phyloP scores from a whole-genome alignment of 208 protist genomes.

The Porcisia hertigi region DNA sequence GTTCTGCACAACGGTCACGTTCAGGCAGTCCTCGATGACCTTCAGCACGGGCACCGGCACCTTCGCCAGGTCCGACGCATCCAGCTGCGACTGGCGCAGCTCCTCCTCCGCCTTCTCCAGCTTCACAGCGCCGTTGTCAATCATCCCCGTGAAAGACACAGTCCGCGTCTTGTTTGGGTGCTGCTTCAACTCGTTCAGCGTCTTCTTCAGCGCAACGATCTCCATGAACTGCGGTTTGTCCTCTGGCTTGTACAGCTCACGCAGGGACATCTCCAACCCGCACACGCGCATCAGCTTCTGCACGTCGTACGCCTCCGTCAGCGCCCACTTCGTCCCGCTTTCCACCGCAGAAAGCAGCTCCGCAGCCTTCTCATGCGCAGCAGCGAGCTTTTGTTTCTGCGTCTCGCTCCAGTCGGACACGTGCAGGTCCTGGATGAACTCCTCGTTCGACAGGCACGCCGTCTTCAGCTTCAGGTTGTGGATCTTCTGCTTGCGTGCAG shows the following conservation, averaged over 20 bases:
- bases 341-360: conserved; percentile 73
- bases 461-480: conserved; percentile 15
- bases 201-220: conserved; percentile 73
- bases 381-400: conserved; percentile 76
- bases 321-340: conserved; percentile 82
- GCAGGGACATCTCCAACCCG: conserved; percentile 75
- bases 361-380: conserved; percentile 74
- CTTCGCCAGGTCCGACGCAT: conserved; percentile 73
- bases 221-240: conserved; percentile 90
- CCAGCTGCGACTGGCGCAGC: conserved; percentile 55
- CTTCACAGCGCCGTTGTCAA: conserved; percentile 80
- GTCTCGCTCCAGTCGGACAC: conserved; percentile 84
- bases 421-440: conserved; percentile 84
- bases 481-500: not conserved
- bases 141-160: conserved; percentile 77
- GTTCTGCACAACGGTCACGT: conserved; percentile 76
- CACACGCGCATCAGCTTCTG: conserved; percentile 76
- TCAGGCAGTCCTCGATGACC: conserved; percentile 83
- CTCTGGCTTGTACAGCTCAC: conserved; percentile 81
- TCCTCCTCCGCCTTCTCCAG: conserved; percentile 85
- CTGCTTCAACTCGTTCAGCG: conserved; percentile 75
- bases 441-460: conserved; percentile 77
- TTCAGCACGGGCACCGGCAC: conserved; percentile 66
- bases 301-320: conserved; percentile 82
- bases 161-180: conserved; percentile 84